Evolutionary conservation across 1,284 basidiomycete genomes (phyloP).

Genomic region (Apiotrichum laibachii): DNA sequence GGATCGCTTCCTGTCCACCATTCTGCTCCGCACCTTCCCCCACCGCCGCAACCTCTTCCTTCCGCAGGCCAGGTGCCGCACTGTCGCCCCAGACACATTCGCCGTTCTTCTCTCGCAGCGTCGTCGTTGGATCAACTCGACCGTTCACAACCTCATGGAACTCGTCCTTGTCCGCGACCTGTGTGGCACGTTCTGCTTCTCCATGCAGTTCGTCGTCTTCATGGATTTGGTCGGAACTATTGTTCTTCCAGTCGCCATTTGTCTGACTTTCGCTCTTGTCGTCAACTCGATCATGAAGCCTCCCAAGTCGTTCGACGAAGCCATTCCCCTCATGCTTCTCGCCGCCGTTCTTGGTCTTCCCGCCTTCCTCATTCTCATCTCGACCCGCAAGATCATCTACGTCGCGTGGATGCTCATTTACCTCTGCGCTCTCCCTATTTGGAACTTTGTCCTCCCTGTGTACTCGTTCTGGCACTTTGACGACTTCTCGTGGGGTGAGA

Average conservation of each 20-base stretch:
- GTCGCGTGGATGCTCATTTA: constrained; percentile 98
- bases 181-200: constrained; percentile 93
- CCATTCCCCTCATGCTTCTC: constrained; percentile 89
- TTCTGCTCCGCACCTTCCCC: constrained; percentile 92
- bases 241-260: constrained; percentile 90
- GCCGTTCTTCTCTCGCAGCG: constrained; percentile 90
- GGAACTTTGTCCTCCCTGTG: constrained; percentile 90
- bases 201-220: constrained; percentile 97
- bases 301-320: constrained; percentile 81
- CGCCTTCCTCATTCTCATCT: constrained; percentile 85
- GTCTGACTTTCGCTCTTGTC: constrained; percentile 83
- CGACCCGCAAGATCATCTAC: constrained; percentile 91
- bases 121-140: constrained; percentile 99
- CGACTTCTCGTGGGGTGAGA: constrained; percentile 94
- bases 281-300: constrained; percentile 77
- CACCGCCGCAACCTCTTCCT: constrained; percentile 99
- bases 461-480: constrained; percentile 99
- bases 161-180: constrained; percentile 94
- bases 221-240: constrained; percentile 97
- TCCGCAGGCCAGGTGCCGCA: constrained; percentile 91
- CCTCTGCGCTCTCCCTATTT: constrained; percentile 83
- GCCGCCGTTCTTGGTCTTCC: constrained; percentile 89
- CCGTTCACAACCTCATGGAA: constrained; percentile 99
- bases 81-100: constrained; percentile 95
- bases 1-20: constrained; percentile 96